Evolutionary conservation across 2,329 filamentous ascomycete species (phyloP).

Genomic region (Microdochium trichocladiopsis): DNA sequence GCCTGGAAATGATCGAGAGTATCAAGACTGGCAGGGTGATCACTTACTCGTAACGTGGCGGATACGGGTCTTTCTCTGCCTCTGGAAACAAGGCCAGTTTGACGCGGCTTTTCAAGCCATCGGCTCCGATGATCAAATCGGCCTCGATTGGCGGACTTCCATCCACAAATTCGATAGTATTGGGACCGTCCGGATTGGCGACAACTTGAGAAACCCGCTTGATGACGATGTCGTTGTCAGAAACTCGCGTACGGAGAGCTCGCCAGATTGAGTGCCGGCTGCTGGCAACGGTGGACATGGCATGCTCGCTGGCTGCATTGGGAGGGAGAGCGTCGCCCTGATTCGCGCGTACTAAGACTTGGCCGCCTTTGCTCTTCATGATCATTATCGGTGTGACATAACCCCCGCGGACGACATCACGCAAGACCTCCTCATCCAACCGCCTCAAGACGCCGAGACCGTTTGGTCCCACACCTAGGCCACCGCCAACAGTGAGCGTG

Average conservation of each 20-base stretch:
- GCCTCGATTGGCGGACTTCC: slow-evolving; percentile 20
- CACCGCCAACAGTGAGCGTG: slow-evolving; percentile 26
- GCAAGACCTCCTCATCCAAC: slow-evolving; percentile 24
- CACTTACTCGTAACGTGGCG: slow-evolving; percentile 30
- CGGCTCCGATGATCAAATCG: slow-evolving; percentile 33
- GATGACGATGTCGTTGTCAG: slow-evolving; percentile 21
- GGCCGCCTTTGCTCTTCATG: slow-evolving; percentile 25
- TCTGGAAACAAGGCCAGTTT: slow-evolving; percentile 27
- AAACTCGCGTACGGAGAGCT: slow-evolving; percentile 24
- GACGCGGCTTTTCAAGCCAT: slow-evolving; percentile 28
- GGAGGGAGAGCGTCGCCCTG: neutral
- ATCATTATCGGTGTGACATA: slow-evolving; percentile 23
- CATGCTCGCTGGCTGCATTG: neutral
- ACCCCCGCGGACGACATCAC: slow-evolving; percentile 21
- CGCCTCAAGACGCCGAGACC: slow-evolving; percentile 28
- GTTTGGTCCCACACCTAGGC: slow-evolving; percentile 28
- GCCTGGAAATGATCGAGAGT: neutral
- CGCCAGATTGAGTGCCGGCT: slow-evolving; percentile 30
- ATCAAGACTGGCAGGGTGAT: neutral
- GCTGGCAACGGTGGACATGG: slow-evolving; percentile 23
- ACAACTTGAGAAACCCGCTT: slow-evolving; percentile 21
- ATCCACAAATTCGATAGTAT: slow-evolving; percentile 24
- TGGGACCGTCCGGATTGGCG: slow-evolving; percentile 13
- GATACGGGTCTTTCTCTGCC: slow-evolving; percentile 20
- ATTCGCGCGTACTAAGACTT: slow-evolving; percentile 14